A percentile compares a stretch with the other conserved stretches of the same genome.
Evolutionary conservation across 257 asterid genomes (phyloP).

Genomic region (Solanum gracilifrons): DNA sequence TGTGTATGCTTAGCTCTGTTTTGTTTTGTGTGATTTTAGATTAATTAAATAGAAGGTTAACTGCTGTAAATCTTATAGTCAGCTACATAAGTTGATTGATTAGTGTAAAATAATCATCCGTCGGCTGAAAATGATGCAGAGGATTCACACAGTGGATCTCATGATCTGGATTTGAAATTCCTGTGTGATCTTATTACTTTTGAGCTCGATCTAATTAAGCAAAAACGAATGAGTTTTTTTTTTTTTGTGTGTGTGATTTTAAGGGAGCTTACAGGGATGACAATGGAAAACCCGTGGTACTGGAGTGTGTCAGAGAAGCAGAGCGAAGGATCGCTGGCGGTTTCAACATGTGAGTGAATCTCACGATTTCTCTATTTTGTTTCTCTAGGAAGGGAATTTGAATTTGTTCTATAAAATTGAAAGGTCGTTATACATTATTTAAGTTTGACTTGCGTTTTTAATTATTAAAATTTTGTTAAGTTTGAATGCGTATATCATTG

Average conservation of each 20-base stretch:
- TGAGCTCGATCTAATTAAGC: neutral
- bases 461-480: neutral
- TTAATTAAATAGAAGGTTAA: neutral
- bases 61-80: neutral
- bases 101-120: neutral
- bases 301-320: conserved; percentile 95
- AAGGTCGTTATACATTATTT: neutral
- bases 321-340: conserved; percentile 79
- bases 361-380: neutral
- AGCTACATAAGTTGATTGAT: rapidly evolving
- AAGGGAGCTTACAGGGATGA: conserved; percentile 97
- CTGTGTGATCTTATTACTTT: neutral
- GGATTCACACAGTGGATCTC: neutral
- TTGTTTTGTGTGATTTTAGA: neutral
- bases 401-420: neutral
- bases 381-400: neutral
- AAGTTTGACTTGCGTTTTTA: neutral
- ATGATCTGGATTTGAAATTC: neutral
- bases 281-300: conserved; percentile 91
- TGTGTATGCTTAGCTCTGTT: neutral
- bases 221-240: neutral
- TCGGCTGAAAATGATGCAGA: neutral
- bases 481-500: neutral
- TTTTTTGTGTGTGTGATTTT: neutral
- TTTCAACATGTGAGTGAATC: conserved; percentile 48